Evolutionary conservation across 768 basidiomycete species (phyloP), one percentile per base, ranked within the genome.

Genomic region (Tremella yokohamensis): DNA sequence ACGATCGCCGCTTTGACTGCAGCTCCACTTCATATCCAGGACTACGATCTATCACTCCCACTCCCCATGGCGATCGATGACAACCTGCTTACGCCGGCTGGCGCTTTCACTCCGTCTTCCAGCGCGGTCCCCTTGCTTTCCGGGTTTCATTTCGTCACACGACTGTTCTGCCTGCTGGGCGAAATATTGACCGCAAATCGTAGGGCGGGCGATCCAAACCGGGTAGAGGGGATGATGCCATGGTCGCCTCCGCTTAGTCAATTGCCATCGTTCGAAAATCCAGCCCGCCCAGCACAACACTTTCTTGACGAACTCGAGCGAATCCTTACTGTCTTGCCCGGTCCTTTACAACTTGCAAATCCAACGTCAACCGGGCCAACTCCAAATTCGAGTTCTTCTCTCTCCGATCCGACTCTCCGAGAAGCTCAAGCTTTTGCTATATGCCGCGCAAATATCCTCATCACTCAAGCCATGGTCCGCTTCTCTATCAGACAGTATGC

Each of bases 401-500:
- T 19, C 12, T 40, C 58, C 6, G 8, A 37, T 12, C 26, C 51
- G 7, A 53, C 48, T 6, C 16, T n/a, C 16, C n/a, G 12, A 13
- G 20, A 55, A 25, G 39, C 22, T 9, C 11, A 39, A 8, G 52
- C 44, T 18, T 68, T 60, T 47, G 66, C 61, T 4, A 68, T 53
- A 8, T 68, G 66, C 42, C 55, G 61, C 15, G 66, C 66, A 2
- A 68, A 68, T 38, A 50, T 68, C 6, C 49, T 68, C 22, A 58
- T 68, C 24, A 60, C 50, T 12, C 66, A 68, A 42, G 63, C 64
- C 7, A 47, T 68, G 56, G 63, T 63, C n/a, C 50, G 63, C 9
- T 68, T 68, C 38, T 60, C 63, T 1, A 64, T 68, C 13, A 52
- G 62, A 26, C 60, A 65, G 49, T 68, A 68, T 52, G 63, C 63